phyloP scores from a whole-genome alignment of 305 asterid species.

The Plantago rigida region DNA sequence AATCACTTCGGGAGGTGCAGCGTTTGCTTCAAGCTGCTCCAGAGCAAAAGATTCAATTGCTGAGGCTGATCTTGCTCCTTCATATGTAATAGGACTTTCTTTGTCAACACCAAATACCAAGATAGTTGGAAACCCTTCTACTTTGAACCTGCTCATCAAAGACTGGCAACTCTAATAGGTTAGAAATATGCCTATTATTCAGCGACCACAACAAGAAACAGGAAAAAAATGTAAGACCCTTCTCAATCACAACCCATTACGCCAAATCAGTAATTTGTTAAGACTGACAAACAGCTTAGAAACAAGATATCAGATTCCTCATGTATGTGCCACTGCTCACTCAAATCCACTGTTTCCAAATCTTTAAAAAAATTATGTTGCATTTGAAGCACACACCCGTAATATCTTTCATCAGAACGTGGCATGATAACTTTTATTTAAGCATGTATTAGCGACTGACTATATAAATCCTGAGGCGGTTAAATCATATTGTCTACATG shows the following conservation, averaged over 20 bases:
- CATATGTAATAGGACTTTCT: slow-evolving; percentile 67
- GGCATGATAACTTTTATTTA: too few relatives aligned
- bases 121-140: slow-evolving; percentile 94
- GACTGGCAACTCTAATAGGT: slow-evolving; percentile 53
- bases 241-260: background rate
- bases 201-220: slow-evolving; percentile 15
- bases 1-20: slow-evolving; percentile 83
- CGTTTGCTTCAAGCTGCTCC: slow-evolving; percentile 75
- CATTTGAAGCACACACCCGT: too few relatives aligned
- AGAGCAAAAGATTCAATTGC: slow-evolving; percentile 84
- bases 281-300: too few relatives aligned
- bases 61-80: slow-evolving; percentile 83
- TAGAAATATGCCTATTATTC: slow-evolving; percentile 26
- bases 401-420: too few relatives aligned
- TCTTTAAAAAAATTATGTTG: too few relatives aligned
- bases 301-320: too few relatives aligned
- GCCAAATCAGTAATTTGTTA: background rate
- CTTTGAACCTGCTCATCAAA: slow-evolving; percentile 90
- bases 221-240: background rate
- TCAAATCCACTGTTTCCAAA: too few relatives aligned
- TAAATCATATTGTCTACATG: background rate
- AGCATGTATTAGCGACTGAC: too few relatives aligned
- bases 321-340: too few relatives aligned
- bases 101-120: slow-evolving; percentile 92
- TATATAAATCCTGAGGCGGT: too few relatives aligned